These are phyloP conservation scores for Pichia sp. DNA, from an alignment of 1,139 yeast species.

Conservation along the genomic window DNA sequence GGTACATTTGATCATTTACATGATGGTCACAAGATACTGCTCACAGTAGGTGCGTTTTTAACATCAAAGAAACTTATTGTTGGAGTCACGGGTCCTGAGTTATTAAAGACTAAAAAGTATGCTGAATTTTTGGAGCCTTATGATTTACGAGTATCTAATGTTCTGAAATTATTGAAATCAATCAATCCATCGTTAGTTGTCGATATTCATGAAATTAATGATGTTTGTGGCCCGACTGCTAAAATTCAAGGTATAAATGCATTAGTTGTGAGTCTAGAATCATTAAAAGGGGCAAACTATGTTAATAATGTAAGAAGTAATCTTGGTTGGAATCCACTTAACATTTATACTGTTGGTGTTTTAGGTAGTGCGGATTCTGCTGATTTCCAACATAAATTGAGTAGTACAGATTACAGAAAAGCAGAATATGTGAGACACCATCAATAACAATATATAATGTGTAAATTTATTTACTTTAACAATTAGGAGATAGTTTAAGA, in stretches of 20 bases:
- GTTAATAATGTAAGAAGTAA: constrained; percentile 60
- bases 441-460: background rate
- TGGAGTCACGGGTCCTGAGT: constrained; percentile 78
- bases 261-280: constrained; percentile 74
- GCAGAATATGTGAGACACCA: constrained; percentile 20
- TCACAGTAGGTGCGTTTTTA: constrained; percentile 66
- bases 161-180: constrained; percentile 41
- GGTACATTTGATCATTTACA: constrained; percentile 97
- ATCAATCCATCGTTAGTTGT: constrained; percentile 37
- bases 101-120: constrained; percentile 69
- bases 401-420: constrained; percentile 60
- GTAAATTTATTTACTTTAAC: background rate
- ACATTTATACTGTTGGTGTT: constrained; percentile 58
- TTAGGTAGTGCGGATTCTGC: constrained; percentile 58
- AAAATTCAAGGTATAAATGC: constrained; percentile 68
- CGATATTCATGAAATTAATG: constrained; percentile 58
- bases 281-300: constrained; percentile 63
- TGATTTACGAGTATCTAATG: constrained; percentile 42
- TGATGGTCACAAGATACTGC: constrained; percentile 85
- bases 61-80: constrained; percentile 52
- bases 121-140: constrained; percentile 59
- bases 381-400: constrained; percentile 62
- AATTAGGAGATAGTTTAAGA: background rate
- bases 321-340: constrained; percentile 48
- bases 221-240: constrained; percentile 94